phyloP scores from a whole-genome alignment of 2,329 filamentous ascomycete species.

The Paecilomyces fulvus region DNA sequence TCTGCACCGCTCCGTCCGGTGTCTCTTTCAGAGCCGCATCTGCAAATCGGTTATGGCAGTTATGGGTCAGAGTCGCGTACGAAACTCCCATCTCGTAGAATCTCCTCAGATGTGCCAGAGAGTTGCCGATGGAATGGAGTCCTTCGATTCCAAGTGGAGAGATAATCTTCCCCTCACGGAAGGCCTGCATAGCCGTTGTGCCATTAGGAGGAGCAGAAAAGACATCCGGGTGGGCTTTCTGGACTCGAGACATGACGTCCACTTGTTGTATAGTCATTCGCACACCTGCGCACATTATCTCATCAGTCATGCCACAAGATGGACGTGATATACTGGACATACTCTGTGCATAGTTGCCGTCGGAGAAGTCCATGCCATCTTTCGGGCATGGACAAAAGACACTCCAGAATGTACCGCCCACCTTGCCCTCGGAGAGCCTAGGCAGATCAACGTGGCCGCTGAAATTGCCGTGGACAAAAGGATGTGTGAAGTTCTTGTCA shows the following conservation, averaged over 20 bases:
- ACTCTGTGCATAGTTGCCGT: slow-evolving; percentile 62
- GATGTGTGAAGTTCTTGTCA: slow-evolving; percentile 59
- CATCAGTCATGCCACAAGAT: not conserved
- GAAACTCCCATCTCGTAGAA: slow-evolving; percentile 73
- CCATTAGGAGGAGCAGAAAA: slow-evolving; percentile 53
- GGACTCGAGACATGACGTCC: slow-evolving; percentile 27
- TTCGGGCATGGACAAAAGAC: slow-evolving; percentile 70
- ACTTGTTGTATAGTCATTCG: slow-evolving; percentile 28
- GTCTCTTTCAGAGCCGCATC: slow-evolving; percentile 61
- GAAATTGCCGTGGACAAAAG: slow-evolving; percentile 64
- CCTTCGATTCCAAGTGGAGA: slow-evolving; percentile 78
- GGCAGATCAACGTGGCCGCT: slow-evolving; percentile 68
- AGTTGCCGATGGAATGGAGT: slow-evolving; percentile 89
- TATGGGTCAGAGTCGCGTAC: slow-evolving; percentile 85
- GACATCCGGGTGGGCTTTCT: slow-evolving; percentile 25
- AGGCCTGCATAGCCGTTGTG: slow-evolving; percentile 53
- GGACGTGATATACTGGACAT: slow-evolving; percentile 18
- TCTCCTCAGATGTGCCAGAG: slow-evolving; percentile 54
- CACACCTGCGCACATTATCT: slow-evolving; percentile 13
- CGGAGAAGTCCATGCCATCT: slow-evolving; percentile 64
- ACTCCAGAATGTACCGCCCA: slow-evolving; percentile 87
- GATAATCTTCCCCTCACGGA: slow-evolving; percentile 56
- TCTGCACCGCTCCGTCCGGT: slow-evolving; percentile 29
- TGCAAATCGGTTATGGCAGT: slow-evolving; percentile 84
- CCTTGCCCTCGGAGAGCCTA: slow-evolving; percentile 56